These are phyloP conservation scores for Trichoderma erinaceum DNA, from an alignment of 495 filamentous ascomycete species.

Conservation along the genomic window DNA sequence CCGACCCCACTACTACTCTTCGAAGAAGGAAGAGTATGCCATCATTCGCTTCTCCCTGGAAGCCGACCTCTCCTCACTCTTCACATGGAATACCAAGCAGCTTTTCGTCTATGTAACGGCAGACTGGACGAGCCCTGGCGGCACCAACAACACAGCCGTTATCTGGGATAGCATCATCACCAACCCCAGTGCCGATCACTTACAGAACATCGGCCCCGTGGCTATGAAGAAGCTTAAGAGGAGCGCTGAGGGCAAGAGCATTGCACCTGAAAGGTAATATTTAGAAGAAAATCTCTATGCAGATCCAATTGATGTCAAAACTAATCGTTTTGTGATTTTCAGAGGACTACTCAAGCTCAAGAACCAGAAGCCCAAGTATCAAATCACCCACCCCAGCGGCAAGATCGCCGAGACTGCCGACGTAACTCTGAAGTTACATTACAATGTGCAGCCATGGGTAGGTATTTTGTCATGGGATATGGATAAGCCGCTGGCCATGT, in stretches of 20 bases:
- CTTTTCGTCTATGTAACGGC: constrained; percentile 93
- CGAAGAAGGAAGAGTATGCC: constrained; percentile 90
- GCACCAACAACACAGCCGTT: constrained; percentile 64
- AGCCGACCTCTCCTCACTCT: constrained; percentile 77
- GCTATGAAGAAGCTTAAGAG: constrained; percentile 47
- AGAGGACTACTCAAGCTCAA: constrained; percentile 65
- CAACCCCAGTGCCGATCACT: constrained; percentile 52
- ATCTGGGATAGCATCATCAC: constrained; percentile 96
- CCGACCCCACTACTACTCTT: constrained; percentile 86
- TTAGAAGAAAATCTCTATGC: constrained; percentile 3
- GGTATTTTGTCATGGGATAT: constrained; percentile 76
- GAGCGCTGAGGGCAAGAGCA: constrained; percentile 44
- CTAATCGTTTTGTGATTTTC: background rate
- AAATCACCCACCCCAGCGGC: constrained; percentile 80
- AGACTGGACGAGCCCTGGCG: constrained; percentile 56
- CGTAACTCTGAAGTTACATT: constrained; percentile 72
- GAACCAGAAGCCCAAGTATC: constrained; percentile 85
- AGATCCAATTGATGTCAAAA: background rate
- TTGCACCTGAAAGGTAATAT: constrained; percentile 45
- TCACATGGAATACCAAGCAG: constrained; percentile 99
- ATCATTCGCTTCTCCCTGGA: constrained; percentile 89
- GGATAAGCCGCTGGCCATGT: constrained; percentile 50
- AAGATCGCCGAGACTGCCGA: constrained; percentile 62
- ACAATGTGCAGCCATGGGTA: constrained; percentile 98
- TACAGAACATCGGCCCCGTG: constrained; percentile 45